Base-by-base conservation (phyloP, 2,329 filamentous ascomycete species). In the Diaporthe helianthi region DNA sequence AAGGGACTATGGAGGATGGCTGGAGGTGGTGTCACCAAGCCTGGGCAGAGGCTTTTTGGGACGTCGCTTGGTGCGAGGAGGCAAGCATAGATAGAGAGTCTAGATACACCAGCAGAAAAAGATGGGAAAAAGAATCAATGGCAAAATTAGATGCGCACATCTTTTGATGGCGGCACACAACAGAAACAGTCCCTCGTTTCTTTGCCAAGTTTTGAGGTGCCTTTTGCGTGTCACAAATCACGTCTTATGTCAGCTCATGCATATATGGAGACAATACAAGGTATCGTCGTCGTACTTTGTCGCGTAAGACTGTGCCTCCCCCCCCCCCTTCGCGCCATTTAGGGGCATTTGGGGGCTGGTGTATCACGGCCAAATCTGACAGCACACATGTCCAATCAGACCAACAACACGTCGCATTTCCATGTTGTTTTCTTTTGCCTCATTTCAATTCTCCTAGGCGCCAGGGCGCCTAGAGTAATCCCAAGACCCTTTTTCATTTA, bases 401-500 rank as follows among this genome's bases (percentile, higher is more conserved):
- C 13, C 58, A 49, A 63, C 33, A 38, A 15, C 10, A 13, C 36
- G 36, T 38, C 6, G 36, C 36, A 47, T 4, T 4, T 47, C n/a
- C 44, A 47, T 13, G 13, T 47, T 47, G n/a, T 47, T 63, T 2
- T 33, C 24, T 17, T 8, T n/a, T 49, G 29, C 12, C 29, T 63
- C 41, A 63, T 63, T 63, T 63, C 44, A 26, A 17, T 24, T 24
- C 12, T 26, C 15, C 26, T 19, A 44, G 55, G 38, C 55, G 55
- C 58, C 58, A 22, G 9, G 58, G 41, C 58, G 29, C 58, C 13
- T 3, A 33, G 41, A 31, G 55, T 41, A 9, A 6, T 19, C 24
- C 55, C 41, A 63, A 49, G 58, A 63, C 58, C n/a, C 13, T 63
- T 36, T 22, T n/a, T 63, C 58, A 47, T 63, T 63, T 63, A n/a